phyloP scores from a whole-genome alignment of 2,329 filamentous ascomycete species.

The Aspergillus unguis region DNA sequence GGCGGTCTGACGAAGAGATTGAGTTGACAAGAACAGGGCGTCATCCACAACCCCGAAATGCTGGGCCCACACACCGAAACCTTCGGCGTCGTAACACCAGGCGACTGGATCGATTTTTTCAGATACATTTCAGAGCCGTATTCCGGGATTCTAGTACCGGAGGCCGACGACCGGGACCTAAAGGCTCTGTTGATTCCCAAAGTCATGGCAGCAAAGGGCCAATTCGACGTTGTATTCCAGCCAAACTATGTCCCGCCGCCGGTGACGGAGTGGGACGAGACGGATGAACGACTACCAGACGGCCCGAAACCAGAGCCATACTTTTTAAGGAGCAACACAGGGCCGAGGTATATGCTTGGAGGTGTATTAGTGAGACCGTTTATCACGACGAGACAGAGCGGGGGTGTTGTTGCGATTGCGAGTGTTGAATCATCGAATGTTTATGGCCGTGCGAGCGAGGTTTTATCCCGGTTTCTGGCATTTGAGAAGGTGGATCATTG shows the following conservation, averaged over 20 bases:
- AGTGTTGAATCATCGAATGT: slow-evolving; percentile 47
- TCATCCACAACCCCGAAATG: slow-evolving; percentile 56
- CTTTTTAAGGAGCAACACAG: slow-evolving; percentile 51
- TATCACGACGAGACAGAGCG: slow-evolving; percentile 47
- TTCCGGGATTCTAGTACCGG: slow-evolving; percentile 49
- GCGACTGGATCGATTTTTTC: slow-evolving; percentile 62
- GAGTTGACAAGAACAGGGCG: slow-evolving; percentile 9
- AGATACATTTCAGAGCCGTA: slow-evolving; percentile 55
- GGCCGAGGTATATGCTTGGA: slow-evolving; percentile 32
- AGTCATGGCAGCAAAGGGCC: slow-evolving; percentile 54
- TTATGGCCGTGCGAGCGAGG: slow-evolving; percentile 33
- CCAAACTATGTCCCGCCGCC: slow-evolving; percentile 48
- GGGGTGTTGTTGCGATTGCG: slow-evolving; percentile 52
- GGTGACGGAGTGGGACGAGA: slow-evolving; percentile 26
- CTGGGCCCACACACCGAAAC: slow-evolving; percentile 55
- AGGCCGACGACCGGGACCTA: slow-evolving; percentile 52
- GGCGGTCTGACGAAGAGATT: background rate
- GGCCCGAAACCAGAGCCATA: slow-evolving; percentile 43
- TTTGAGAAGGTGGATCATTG: slow-evolving; percentile 54
- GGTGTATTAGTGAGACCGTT: slow-evolving; percentile 44
- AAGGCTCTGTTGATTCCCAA: slow-evolving; percentile 52
- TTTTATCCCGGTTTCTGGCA: slow-evolving; percentile 38
- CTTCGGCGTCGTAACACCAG: slow-evolving; percentile 54
- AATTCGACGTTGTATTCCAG: slow-evolving; percentile 56
- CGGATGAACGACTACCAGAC: slow-evolving; percentile 25